A percentile compares a stretch with the other conserved stretches of the same genome.
Conservation (phyloP, 306 rosid genomes). For the Vigna reflexopilosa region DNA sequence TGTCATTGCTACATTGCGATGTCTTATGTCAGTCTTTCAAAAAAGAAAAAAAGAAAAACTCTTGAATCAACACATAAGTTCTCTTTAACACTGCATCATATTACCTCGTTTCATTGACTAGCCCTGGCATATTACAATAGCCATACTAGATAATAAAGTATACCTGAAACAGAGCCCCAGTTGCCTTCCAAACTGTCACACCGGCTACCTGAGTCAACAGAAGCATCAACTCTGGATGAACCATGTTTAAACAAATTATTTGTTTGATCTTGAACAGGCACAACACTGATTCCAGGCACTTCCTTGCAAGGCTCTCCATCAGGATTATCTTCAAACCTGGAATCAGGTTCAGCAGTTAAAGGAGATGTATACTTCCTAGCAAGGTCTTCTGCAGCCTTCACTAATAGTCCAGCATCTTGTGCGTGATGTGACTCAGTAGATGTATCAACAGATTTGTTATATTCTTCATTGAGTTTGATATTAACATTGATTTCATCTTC, state of each 20-base stretch:
- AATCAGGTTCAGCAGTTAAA: conserved; percentile 42
- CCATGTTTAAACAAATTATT: conserved; percentile 44
- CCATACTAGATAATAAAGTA: not conserved
- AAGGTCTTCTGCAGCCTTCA: conserved; percentile 45
- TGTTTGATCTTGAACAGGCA: conserved; percentile 52
- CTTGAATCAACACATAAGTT: not conserved
- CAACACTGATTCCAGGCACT: not conserved
- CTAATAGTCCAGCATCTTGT: conserved; percentile 31
- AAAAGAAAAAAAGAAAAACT: not conserved
- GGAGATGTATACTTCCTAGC: conserved; percentile 44
- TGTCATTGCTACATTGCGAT: too few species aligned
- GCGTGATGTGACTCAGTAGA: conserved; percentile 42
- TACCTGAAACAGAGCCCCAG: conserved; percentile 97
- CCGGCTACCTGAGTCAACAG: conserved; percentile 68
- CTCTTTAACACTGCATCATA: not conserved
- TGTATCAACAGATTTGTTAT: conserved; percentile 26
- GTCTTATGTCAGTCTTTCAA: too few species aligned
- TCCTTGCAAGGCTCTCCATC: conserved; percentile 42
- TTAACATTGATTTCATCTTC: conserved; percentile 46
- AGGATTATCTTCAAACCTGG: conserved; percentile 40
- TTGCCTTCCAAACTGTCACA: conserved; percentile 82
- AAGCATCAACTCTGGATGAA: conserved; percentile 58
- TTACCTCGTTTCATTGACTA: conserved; percentile 9
- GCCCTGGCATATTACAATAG: conserved; percentile 24
- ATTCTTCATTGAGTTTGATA: conserved; percentile 44